A percentile compares a stretch with the other conserved stretches of the same genome.
Evolutionary conservation across 2,329 filamentous ascomycete species (phyloP).

Genomic region (Fonsecaea pugnacius): DNA sequence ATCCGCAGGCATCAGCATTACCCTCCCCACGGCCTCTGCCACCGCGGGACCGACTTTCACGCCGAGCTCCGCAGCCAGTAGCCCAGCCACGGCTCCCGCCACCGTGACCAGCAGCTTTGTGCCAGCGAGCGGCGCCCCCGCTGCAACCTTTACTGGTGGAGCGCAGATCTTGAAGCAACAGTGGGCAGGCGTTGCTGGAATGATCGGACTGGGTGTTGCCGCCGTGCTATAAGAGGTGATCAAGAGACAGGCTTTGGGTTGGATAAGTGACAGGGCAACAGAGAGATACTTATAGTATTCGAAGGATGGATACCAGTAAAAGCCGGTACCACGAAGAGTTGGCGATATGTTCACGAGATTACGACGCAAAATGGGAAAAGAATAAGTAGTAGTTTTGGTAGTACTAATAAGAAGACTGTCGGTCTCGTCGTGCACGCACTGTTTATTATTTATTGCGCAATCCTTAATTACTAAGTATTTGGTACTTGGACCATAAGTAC

Average conservation of each 20-base stretch:
- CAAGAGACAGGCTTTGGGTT: slow-evolving; percentile 35
- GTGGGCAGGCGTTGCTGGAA: slow-evolving; percentile 25
- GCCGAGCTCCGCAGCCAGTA: slow-evolving; percentile 8
- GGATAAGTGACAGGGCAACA: background rate
- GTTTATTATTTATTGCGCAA: no score
- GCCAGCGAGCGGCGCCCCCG: slow-evolving; percentile 17
- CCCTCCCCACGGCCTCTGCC: slow-evolving; percentile 42
- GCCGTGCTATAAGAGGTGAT: slow-evolving; percentile 20
- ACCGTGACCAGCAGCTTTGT: slow-evolving; percentile 9
- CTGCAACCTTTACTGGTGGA: slow-evolving; percentile 28
- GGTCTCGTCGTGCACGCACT: no score
- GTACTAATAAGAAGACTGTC: background rate
- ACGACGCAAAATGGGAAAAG: background rate
- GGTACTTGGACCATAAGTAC: no score
- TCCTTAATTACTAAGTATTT: no score
- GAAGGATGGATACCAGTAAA: background rate
- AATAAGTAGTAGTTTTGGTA: background rate
- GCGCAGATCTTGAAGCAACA: slow-evolving; percentile 27
- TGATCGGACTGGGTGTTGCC: slow-evolving; percentile 29
- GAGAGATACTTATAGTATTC: background rate
- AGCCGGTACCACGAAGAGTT: background rate
- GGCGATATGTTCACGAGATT: background rate
- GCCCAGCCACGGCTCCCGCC: slow-evolving; percentile 9
- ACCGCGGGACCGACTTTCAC: slow-evolving; percentile 15
- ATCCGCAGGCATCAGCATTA: slow-evolving; percentile 26